phyloP scores from a whole-genome alignment of 352 stramenopile species.

The Globisporangium alternatum region DNA sequence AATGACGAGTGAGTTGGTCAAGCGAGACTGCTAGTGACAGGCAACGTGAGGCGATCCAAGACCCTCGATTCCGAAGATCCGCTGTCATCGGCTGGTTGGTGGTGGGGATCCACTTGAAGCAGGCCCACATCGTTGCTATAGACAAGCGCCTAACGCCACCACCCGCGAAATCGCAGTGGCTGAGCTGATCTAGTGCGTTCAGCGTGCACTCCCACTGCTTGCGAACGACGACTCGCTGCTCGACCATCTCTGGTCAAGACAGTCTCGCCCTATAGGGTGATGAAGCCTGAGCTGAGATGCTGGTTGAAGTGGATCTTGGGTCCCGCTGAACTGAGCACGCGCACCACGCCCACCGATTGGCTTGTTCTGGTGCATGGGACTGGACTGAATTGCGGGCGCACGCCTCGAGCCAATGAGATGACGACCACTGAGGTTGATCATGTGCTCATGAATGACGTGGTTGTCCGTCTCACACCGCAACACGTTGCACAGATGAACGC shows the following conservation, averaged over 20 bases:
- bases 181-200: not conserved
- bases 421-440: not conserved
- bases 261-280: not conserved
- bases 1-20: not conserved
- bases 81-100: not conserved
- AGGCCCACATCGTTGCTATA: not conserved
- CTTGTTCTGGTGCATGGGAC: not conserved
- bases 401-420: slow-evolving; percentile 2
- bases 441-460: not conserved
- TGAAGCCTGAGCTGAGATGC: not conserved
- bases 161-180: not conserved
- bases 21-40: not conserved
- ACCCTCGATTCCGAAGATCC: not conserved
- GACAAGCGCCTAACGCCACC: not conserved
- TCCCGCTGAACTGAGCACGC: not conserved
- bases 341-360: not conserved
- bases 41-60: not conserved
- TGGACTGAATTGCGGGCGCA: not conserved
- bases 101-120: not conserved
- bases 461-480: not conserved
- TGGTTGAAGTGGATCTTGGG: not conserved
- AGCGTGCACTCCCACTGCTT: not conserved
- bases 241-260: not conserved
- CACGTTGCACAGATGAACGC: not conserved
- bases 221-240: not conserved